Percentiles rank a stretch among this genome's conserved stretches.
Conservation (phyloP, 768 basidiomycete species). For the Gyrodon lividus region DNA sequence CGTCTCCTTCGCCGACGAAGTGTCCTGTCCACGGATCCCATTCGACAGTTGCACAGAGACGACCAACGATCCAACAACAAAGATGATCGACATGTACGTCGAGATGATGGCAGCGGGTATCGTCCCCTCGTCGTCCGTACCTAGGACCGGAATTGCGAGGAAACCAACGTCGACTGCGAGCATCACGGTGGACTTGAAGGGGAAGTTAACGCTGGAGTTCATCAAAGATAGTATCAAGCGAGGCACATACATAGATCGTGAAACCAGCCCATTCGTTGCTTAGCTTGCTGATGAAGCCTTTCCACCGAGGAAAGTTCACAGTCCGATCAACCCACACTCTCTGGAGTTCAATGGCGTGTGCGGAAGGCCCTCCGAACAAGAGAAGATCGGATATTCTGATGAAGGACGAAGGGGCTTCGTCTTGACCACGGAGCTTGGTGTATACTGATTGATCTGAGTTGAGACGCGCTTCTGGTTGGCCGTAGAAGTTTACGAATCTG, state of each 20-base stretch:
- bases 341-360: neutral
- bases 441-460: slow-evolving; percentile 43
- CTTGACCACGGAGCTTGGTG: slow-evolving; percentile 1
- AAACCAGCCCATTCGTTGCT: slow-evolving; percentile 12
- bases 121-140: too few species aligned
- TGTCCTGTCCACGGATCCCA: slow-evolving; percentile 35
- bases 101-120: slow-evolving; percentile 1
- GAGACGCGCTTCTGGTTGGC: slow-evolving; percentile 46
- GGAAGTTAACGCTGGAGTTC: neutral
- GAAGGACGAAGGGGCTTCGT: slow-evolving; percentile 7
- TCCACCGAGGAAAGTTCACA: slow-evolving; percentile 15
- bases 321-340: slow-evolving; percentile 6
- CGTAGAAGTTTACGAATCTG: slow-evolving; percentile 46
- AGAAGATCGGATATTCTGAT: slow-evolving; percentile 16
- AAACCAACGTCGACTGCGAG: slow-evolving; percentile 34
- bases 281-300: slow-evolving; percentile 19
- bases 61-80: slow-evolving; percentile 7
- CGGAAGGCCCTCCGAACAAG: slow-evolving; percentile 27
- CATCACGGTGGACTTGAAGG: slow-evolving; percentile 32
- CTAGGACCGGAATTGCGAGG: slow-evolving; percentile 30
- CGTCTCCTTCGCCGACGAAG: slow-evolving; percentile 36
- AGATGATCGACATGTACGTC: slow-evolving; percentile 8
- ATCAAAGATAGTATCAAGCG: neutral
- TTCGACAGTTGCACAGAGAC: slow-evolving; percentile 8
- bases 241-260: slow-evolving; percentile 10